Evolutionary conservation across 2,329 filamentous ascomycete genomes (phyloP).

Genomic region (Colletotrichum sp.): DNA sequence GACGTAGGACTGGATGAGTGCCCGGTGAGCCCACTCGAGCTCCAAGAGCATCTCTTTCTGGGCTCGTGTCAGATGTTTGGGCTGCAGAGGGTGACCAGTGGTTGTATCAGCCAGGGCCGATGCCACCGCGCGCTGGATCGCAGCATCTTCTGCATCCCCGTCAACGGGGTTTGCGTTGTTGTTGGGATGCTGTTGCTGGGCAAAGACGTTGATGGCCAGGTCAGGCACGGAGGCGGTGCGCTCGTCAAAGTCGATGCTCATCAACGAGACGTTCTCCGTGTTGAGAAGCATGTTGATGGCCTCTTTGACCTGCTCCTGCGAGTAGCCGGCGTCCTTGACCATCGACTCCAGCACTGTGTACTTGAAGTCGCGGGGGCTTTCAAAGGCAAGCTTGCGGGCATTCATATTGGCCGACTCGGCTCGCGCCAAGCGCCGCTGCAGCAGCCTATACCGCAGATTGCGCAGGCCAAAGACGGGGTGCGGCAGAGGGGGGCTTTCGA

Average conservation of each 20-base stretch:
- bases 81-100: conserved; percentile 46
- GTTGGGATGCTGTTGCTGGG: background rate
- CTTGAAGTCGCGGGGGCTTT: conserved; percentile 32
- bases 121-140: background rate
- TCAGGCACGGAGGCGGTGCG: conserved; percentile 11
- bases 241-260: conserved; percentile 36
- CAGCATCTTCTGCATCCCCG: conserved; percentile 2
- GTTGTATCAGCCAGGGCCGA: conserved; percentile 14
- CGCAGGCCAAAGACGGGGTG: conserved; percentile 37
- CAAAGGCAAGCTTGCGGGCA: conserved; percentile 24
- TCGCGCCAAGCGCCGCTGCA: conserved; percentile 1
- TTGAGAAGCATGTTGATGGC: conserved; percentile 38
- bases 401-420: conserved; percentile 18
- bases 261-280: conserved; percentile 34
- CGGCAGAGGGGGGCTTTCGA: conserved; percentile 42
- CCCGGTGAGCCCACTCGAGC: conserved; percentile 70
- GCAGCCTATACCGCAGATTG: conserved; percentile 11
- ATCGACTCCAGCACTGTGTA: conserved; percentile 37
- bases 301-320: conserved; percentile 30
- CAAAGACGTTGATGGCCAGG: background rate
- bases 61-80: conserved; percentile 59
- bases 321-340: conserved; percentile 40
- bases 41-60: conserved; percentile 73
- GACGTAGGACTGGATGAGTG: conserved; percentile 71
- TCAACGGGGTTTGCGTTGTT: conserved; percentile 19